Conservation (phyloP, 1,284 basidiomycete genomes). For the Peniophora sp. region DNA sequence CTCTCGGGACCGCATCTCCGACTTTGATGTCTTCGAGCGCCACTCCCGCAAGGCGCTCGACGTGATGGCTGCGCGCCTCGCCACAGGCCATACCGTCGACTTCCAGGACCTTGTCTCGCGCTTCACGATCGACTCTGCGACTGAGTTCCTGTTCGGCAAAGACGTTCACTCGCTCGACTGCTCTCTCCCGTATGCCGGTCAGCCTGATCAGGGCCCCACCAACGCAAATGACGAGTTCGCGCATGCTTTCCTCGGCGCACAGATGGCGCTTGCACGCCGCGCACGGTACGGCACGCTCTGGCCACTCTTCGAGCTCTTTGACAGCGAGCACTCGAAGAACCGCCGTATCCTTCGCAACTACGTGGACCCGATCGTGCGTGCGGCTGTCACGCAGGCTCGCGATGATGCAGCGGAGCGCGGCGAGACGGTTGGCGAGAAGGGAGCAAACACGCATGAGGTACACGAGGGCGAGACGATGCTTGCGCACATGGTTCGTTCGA, state of each 20-base stretch:
- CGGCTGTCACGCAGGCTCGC: conserved; percentile 23
- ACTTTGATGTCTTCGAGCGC: conserved; percentile 16
- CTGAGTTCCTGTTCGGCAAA: conserved; percentile 33
- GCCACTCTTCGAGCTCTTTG: conserved; percentile 26
- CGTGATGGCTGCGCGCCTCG: conserved; percentile 12
- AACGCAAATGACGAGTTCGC: conserved; percentile 25
- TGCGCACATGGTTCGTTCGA: conserved; percentile 28
- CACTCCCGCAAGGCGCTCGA: conserved; percentile 12
- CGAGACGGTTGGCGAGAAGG: conserved; percentile 8
- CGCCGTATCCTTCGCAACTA: conserved; percentile 33
- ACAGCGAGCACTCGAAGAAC: conserved; percentile 23
- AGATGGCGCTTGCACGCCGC: conserved; percentile 23
- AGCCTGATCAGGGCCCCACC: background rate
- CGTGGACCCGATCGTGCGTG: conserved; percentile 35
- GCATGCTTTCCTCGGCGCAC: conserved; percentile 28
- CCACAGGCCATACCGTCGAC: conserved; percentile 14
- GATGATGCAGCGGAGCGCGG: conserved; percentile 6
- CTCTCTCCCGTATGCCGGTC: conserved; percentile 19
- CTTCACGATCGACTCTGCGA: conserved; percentile 32
- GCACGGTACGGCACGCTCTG: conserved; percentile 19
- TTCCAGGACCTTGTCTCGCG: conserved; percentile 26
- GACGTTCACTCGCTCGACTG: conserved; percentile 25
- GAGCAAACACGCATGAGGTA: conserved; percentile 10
- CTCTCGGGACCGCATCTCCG: conserved; percentile 14
- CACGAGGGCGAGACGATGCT: conserved; percentile 25